A percentile compares a stretch with the other conserved stretches of the same genome.
Evolutionary conservation across 192 early-diverging fungal genomes (phyloP).

Genomic region (Pilobolus umbonatus): DNA sequence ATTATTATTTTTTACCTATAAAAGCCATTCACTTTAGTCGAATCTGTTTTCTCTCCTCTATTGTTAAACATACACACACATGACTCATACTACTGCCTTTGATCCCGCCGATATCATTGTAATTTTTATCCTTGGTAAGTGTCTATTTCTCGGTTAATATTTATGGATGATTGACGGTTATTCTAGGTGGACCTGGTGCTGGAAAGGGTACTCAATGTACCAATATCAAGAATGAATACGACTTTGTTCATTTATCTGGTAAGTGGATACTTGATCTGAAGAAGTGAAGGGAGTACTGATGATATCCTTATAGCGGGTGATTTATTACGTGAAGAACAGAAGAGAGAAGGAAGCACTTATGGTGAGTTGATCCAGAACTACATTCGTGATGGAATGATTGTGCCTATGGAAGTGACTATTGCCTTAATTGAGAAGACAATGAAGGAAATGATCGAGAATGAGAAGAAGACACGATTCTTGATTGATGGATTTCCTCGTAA

Average conservation of each 20-base stretch:
- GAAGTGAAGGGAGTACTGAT: too few species aligned
- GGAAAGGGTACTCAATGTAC: conserved; percentile 96
- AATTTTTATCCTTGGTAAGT: conserved; percentile 34
- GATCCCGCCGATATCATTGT: conserved; percentile 19
- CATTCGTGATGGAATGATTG: conserved; percentile 90
- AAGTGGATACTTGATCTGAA: background rate
- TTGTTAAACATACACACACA: background rate
- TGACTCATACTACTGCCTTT: conserved; percentile 7
- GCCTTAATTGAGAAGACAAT: conserved; percentile 85
- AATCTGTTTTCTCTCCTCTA: background rate
- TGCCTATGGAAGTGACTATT: conserved; percentile 93
- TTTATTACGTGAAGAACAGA: conserved; percentile 85
- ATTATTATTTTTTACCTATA: too few species aligned
- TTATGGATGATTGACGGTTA: background rate
- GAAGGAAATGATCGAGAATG: conserved; percentile 54
- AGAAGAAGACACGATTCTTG: conserved; percentile 65
- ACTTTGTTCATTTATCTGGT: conserved; percentile 92
- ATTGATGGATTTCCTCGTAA: conserved; percentile 96
- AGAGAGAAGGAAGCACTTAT: conserved; percentile 69
- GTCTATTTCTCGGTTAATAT: background rate
- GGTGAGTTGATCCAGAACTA: conserved; percentile 86
- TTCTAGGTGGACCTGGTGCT: conserved; percentile 67
- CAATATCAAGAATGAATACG: conserved; percentile 80
- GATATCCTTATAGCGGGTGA: conserved; percentile 75
- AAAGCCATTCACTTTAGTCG: too few species aligned